phyloP scores from a whole-genome alignment of 2,329 filamentous ascomycete genomes.

The Claviceps digitariae region DNA sequence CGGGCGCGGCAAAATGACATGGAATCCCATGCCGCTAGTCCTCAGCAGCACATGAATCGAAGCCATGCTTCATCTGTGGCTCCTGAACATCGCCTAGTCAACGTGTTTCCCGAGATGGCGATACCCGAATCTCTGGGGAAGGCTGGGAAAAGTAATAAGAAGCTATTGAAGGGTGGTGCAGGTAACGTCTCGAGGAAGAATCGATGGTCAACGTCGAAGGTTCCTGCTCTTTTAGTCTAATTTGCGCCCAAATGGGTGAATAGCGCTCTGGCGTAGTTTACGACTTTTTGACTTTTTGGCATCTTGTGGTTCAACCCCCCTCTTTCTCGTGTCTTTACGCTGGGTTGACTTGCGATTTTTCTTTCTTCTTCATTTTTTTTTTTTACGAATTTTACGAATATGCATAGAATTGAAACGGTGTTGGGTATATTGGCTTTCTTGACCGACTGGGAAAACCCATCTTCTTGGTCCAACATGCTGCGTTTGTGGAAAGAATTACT shows the following conservation, averaged over 20 bases:
- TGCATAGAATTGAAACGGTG: slow-evolving; percentile 1
- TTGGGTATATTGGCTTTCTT: neutral
- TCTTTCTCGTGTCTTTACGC: neutral
- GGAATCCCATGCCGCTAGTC: slow-evolving; percentile 8
- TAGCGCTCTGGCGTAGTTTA: neutral
- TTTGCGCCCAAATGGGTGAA: too few species aligned
- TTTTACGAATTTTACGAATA: slow-evolving; percentile 1
- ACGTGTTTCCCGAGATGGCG: slow-evolving; percentile 12
- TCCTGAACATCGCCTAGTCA: slow-evolving; percentile 10
- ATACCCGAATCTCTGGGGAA: slow-evolving; percentile 9
- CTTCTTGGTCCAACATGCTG: neutral
- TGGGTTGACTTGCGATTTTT: neutral
- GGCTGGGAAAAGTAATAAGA: slow-evolving; percentile 13
- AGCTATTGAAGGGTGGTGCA: slow-evolving; percentile 18
- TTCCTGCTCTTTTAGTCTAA: slow-evolving; percentile 8
- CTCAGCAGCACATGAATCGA: slow-evolving; percentile 3
- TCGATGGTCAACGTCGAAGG: slow-evolving; percentile 12
- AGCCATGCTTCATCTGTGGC: slow-evolving; percentile 6
- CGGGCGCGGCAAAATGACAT: slow-evolving; percentile 9
- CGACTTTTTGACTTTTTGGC: neutral
- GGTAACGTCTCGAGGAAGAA: slow-evolving; percentile 13
- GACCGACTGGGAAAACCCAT: neutral
- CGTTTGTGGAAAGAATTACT: neutral
- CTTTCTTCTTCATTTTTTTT: slow-evolving; percentile 1
- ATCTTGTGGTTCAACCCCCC: neutral